phyloP scores from a whole-genome alignment of 2,329 filamentous ascomycete species.

The Fusarium compactum region DNA sequence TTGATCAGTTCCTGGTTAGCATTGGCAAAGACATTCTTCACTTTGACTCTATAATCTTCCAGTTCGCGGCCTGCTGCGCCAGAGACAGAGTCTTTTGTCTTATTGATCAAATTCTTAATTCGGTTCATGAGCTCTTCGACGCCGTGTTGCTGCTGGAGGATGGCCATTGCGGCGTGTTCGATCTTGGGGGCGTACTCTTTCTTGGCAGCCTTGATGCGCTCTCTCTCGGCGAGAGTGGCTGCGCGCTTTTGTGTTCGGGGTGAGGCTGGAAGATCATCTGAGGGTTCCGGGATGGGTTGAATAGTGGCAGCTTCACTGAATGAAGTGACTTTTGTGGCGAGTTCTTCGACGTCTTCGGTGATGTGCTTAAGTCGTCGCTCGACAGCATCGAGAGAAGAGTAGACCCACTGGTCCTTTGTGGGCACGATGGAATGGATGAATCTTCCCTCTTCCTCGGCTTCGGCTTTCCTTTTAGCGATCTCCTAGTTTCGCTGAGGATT shows the following conservation, averaged over 20 bases:
- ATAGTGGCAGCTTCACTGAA: conserved; percentile 9
- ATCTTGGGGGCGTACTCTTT: conserved; percentile 3
- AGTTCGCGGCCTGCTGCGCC: conserved; percentile 9
- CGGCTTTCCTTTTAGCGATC: not conserved
- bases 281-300: not conserved
- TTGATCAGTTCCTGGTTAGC: not conserved
- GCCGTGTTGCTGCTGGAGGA: not conserved
- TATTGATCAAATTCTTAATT: conserved; percentile 2
- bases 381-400: conserved; percentile 13
- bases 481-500: not conserved
- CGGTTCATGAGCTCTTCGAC: not conserved
- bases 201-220: conserved; percentile 7
- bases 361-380: conserved; percentile 13
- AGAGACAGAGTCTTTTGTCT: not conserved
- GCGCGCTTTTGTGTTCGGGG: conserved; percentile 8
- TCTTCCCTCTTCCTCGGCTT: not conserved
- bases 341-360: not conserved
- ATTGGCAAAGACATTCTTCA: not conserved
- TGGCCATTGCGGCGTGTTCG: not conserved
- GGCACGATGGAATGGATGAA: not conserved
- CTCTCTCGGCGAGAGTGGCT: conserved; percentile 10
- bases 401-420: conserved; percentile 19
- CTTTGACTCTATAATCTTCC: conserved; percentile 7
- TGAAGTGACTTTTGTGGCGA: conserved; percentile 1
- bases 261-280: not conserved